phyloP scores from a whole-genome alignment of 2,329 filamentous ascomycete genomes.

The Cytospora piceae region DNA sequence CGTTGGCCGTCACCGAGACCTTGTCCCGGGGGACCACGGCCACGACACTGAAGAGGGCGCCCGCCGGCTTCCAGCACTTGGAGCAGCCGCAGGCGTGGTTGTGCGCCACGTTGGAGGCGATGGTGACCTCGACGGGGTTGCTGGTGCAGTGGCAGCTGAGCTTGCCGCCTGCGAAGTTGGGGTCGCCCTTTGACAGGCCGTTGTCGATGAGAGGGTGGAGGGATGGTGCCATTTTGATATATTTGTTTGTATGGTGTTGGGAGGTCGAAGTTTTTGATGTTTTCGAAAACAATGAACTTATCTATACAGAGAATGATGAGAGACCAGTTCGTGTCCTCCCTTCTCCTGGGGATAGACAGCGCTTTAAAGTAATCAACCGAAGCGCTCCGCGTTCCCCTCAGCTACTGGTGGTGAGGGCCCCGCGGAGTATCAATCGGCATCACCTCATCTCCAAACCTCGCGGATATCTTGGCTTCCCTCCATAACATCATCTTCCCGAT shows the following conservation, averaged over 20 bases:
- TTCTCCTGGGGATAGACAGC: constrained; percentile 1
- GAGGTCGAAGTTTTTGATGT: not conserved
- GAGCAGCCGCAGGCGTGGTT: constrained; percentile 75
- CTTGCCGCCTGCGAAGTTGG: constrained; percentile 61
- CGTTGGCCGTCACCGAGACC: constrained; percentile 60
- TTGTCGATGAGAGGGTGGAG: constrained; percentile 68
- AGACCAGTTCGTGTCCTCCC: not conserved
- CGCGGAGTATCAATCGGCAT: constrained; percentile 20
- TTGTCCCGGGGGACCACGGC: constrained; percentile 62
- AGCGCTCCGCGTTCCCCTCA: not conserved
- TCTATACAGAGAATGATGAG: not conserved
- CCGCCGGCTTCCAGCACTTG: constrained; percentile 71
- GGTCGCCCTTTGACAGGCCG: constrained; percentile 59
- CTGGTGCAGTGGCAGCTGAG: constrained; percentile 63
- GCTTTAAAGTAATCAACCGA: not conserved
- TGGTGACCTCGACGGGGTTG: constrained; percentile 60
- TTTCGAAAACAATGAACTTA: not conserved
- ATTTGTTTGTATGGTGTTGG: not conserved
- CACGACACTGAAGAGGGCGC: constrained; percentile 66
- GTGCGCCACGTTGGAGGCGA: constrained; percentile 63
- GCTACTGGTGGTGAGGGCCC: not conserved
- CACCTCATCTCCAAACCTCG: constrained; percentile 18
- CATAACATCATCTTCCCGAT: not conserved
- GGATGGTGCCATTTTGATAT: constrained; percentile 42
- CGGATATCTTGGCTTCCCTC: constrained; percentile 10